These are phyloP conservation scores for Neospermospora avenae DNA, from an alignment of 2,329 filamentous ascomycete species.

Conservation along the genomic window DNA sequence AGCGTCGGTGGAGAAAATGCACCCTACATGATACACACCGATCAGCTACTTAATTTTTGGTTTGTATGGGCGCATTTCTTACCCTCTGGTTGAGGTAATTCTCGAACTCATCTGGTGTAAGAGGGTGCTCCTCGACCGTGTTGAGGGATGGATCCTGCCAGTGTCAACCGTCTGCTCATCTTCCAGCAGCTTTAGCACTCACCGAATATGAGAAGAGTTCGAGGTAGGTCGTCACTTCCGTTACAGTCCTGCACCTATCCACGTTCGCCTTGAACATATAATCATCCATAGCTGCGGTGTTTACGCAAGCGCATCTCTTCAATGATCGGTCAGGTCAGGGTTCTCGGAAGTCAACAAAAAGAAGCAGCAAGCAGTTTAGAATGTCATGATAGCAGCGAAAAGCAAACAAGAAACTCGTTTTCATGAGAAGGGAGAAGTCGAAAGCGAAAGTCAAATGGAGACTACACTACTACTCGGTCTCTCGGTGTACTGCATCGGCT, in stretches of 20 bases:
- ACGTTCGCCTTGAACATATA: slow-evolving; percentile 36
- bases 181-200: slow-evolving; percentile 6
- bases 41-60: slow-evolving; percentile 12
- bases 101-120: slow-evolving; percentile 34
- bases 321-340: background rate
- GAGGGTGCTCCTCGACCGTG: slow-evolving; percentile 32
- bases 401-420: background rate
- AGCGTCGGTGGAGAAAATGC: slow-evolving; percentile 30
- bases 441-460: background rate
- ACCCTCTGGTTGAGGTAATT: slow-evolving; percentile 34
- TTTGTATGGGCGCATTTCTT: slow-evolving; percentile 17
- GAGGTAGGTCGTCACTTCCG: slow-evolving; percentile 31
- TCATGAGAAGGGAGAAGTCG: background rate
- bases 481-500: background rate
- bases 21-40: slow-evolving; percentile 20
- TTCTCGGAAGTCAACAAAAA: background rate
- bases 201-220: slow-evolving; percentile 36
- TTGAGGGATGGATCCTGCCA: slow-evolving; percentile 32
- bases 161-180: background rate
- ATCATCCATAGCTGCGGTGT: slow-evolving; percentile 32
- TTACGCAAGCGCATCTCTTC: slow-evolving; percentile 2
- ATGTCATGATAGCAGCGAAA: background rate
- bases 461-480: slow-evolving; percentile 7
- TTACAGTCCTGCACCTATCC: slow-evolving; percentile 26
- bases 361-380: background rate